Evolutionary conservation across 768 basidiomycete genomes (phyloP).

Genomic region (Termitomyces sp.): DNA sequence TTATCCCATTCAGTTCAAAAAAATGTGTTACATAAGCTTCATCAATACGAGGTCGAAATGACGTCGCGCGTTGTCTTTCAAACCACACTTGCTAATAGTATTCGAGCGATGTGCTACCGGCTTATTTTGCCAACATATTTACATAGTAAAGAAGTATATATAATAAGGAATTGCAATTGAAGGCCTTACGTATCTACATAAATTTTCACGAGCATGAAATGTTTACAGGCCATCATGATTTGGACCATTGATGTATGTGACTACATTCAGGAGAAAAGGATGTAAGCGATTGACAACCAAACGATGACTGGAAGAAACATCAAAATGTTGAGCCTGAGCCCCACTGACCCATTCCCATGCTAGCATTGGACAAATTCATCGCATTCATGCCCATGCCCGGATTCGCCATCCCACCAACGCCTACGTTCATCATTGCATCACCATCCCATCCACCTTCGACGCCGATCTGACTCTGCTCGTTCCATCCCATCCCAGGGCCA

Average conservation of each 20-base stretch:
- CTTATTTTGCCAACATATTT: too few species aligned
- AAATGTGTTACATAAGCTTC: slow-evolving; percentile 11
- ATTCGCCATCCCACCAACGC: slow-evolving; percentile 32
- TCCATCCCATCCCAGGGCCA: slow-evolving; percentile 31
- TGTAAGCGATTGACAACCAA: too few species aligned
- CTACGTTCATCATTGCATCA: slow-evolving; percentile 34
- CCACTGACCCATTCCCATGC: slow-evolving; percentile 41
- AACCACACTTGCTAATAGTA: too few species aligned
- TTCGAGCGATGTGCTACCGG: too few species aligned
- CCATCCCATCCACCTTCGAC: slow-evolving; percentile 29
- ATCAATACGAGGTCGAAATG: not conserved
- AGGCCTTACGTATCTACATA: too few species aligned
- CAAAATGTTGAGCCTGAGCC: slow-evolving; percentile 16
- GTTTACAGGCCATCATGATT: too few species aligned
- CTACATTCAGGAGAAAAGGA: too few species aligned
- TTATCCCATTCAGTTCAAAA: slow-evolving; percentile 5
- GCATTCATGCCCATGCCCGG: slow-evolving; percentile 42
- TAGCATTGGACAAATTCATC: slow-evolving; percentile 30
- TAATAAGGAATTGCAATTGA: too few species aligned
- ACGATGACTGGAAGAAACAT: not conserved
- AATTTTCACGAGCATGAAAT: too few species aligned
- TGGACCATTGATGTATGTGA: too few species aligned
- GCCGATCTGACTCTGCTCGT: slow-evolving; percentile 26
- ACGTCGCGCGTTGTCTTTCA: too few species aligned
- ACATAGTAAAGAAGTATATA: too few species aligned